Evolutionary conservation across 345 rosid genomes (phyloP).

Genomic region (Aegle marmelos): DNA sequence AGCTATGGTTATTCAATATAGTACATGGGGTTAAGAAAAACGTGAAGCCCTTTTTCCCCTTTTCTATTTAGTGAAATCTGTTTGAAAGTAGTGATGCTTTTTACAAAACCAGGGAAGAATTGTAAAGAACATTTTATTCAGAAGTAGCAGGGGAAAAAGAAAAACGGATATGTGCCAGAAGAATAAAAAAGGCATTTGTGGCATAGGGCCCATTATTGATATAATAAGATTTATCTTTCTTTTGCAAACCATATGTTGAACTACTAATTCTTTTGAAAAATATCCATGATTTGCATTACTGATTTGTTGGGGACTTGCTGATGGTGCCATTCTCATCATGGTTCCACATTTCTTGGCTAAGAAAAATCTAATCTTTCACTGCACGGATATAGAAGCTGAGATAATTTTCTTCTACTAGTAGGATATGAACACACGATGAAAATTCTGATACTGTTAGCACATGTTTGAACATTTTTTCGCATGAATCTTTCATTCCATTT

Average conservation of each 20-base stretch:
- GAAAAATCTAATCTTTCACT: background rate
- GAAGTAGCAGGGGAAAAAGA: background rate
- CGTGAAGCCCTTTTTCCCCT: background rate
- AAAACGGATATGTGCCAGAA: background rate
- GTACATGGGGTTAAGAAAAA: background rate
- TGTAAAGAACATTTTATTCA: background rate
- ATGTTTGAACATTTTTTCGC: background rate
- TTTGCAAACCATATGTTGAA: background rate
- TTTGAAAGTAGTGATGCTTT: background rate
- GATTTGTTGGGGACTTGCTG: background rate
- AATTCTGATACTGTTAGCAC: background rate
- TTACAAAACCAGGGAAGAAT: background rate
- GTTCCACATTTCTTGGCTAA: background rate
- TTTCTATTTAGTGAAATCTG: too few species aligned
- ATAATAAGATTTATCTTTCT: background rate
- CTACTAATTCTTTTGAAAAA: background rate
- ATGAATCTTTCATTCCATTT: background rate
- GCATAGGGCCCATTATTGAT: background rate
- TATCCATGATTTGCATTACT: background rate
- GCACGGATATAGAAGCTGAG: background rate
- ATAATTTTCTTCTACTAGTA: background rate
- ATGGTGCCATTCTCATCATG: background rate
- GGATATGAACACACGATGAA: background rate
- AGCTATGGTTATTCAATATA: background rate
- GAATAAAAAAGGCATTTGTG: background rate